Evolutionary conservation across 257 asterid genomes (phyloP), one percentile per base, ranked within the genome.

Genomic region (Ligustrum vulgare): DNA sequence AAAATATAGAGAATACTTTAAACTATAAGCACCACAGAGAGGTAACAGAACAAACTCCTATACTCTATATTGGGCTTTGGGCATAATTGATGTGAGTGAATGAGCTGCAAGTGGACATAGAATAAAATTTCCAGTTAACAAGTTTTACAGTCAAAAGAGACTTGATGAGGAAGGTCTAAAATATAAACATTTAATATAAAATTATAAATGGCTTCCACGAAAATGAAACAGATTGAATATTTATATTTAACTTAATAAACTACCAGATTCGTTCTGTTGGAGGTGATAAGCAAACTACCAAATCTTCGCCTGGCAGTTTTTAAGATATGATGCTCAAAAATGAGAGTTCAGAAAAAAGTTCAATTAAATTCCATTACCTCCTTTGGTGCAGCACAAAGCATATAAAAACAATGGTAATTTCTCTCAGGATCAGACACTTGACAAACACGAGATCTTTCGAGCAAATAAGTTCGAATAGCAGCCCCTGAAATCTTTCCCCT

Each of bases 371-470:
- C 34, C 34, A 60, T 60, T 60, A 60, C 67, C 67, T 60, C 67
- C 67, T 60, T 60, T 5, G 67, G 67, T 9, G 67, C 67, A 60
- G 67, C 67, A 60, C 67, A 60, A 25, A 60, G 67, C 67, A 60
- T 60, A 23, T 60, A 60, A 32, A 60, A 60, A 60, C 67, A 60
- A 12, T 60, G 67, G 35, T 60, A 60, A 12, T 60, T 71, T 71
- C 22, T 33, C 62, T 64, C 58, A 49, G 77, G 75, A 74, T 64
- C 62, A 60, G 73, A 70, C 20, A 77, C 74, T 66, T 75, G 77
- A 82, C 75, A 66, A 43, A 77, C 75, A 71, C 75, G 75, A 45
- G 75, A 71, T 71, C 65, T 71, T 47, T 71, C 75, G 3, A 71
- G 75, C 75, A 71, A 41, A 45, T 45, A 71, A 71, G 75, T 71